These are phyloP conservation scores for Calocybe gangraenosa DNA, from an alignment of 768 basidiomycete genomes.

Conservation along the genomic window DNA sequence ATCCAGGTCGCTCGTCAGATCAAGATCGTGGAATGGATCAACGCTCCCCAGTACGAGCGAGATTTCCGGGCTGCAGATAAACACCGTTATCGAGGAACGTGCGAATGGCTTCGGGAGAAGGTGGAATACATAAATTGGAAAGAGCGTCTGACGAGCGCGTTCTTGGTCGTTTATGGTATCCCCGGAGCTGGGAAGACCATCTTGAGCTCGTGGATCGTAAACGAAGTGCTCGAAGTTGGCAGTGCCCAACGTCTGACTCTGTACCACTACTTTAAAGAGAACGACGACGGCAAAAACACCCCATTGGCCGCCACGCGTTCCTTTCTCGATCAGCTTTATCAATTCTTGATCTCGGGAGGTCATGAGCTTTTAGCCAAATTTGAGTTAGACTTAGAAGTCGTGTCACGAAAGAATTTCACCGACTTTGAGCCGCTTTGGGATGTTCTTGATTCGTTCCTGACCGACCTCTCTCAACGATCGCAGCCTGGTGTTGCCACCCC, in stretches of 20 bases:
- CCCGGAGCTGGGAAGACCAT: no score
- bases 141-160: neutral
- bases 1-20: neutral
- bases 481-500: no score
- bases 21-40: conserved; percentile 5
- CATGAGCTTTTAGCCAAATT: neutral
- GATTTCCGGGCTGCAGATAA: conserved; percentile 4
- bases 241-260: neutral
- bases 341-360: neutral
- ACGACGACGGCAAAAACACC: no score
- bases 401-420: neutral
- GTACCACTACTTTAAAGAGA: conserved; percentile 9
- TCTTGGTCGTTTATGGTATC: conserved; percentile 7
- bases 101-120: conserved; percentile 8
- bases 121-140: neutral
- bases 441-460: neutral
- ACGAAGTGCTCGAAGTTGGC: neutral
- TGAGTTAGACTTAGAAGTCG: neutral
- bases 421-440: neutral
- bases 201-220: no score
- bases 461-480: neutral
- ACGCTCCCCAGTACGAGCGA: conserved; percentile 1
- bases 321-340: neutral
- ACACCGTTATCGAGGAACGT: conserved; percentile 2
- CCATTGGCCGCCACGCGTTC: neutral